phyloP scores from a whole-genome alignment of 768 basidiomycete genomes.

The Austroboletus festivus region DNA sequence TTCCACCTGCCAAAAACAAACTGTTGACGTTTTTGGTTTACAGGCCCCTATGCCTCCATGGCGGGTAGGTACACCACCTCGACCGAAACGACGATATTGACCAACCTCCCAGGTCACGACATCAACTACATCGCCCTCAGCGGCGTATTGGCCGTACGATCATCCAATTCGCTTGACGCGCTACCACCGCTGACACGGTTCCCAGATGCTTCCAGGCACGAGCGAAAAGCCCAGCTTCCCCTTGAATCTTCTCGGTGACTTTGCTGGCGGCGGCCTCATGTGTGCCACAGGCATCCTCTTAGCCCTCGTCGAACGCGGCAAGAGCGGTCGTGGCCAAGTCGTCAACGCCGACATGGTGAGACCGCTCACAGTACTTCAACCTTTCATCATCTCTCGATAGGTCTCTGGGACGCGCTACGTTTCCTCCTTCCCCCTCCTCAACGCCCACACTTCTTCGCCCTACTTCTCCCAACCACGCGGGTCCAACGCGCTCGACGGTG shows the following conservation, averaged over 20 bases:
- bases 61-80: constrained; percentile 49
- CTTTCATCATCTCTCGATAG: constrained; percentile 36
- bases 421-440: constrained; percentile 66
- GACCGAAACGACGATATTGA: not conserved
- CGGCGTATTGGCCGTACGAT: constrained; percentile 62
- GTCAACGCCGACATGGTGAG: constrained; percentile 74
- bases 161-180: not conserved
- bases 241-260: constrained; percentile 75
- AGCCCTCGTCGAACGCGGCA: constrained; percentile 65
- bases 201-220: constrained; percentile 65
- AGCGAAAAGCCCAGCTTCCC: constrained; percentile 66
- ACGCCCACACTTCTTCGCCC: constrained; percentile 31
- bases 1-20: not conserved
- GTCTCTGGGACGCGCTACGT: constrained; percentile 78
- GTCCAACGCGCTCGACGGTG: constrained; percentile 65
- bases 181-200: not conserved
- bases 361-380: not conserved
- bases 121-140: constrained; percentile 82
- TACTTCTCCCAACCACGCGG: constrained; percentile 48
- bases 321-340: constrained; percentile 68
- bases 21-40: constrained; percentile 14
- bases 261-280: constrained; percentile 76
- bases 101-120: constrained; percentile 60
- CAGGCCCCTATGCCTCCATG: constrained; percentile 72
- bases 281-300: constrained; percentile 72